Evolutionary conservation across 1,284 basidiomycete species (phyloP).

Genomic region (Sporisorium iseilematis-ciliati): DNA sequence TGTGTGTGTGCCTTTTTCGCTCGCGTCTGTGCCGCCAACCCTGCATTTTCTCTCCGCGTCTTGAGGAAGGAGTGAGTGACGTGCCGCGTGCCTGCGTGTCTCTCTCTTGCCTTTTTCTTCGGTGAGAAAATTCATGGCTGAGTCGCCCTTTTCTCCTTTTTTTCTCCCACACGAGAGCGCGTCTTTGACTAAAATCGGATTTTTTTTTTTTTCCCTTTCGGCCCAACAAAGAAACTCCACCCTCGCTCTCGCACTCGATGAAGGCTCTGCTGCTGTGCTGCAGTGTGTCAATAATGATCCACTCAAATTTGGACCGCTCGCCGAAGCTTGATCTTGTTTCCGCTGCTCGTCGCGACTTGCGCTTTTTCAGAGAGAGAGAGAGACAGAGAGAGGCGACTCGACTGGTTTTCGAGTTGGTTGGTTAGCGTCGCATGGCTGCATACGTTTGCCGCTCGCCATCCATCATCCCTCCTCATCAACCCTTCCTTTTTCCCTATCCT

Average conservation of each 20-base stretch:
- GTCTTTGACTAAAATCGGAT: background rate
- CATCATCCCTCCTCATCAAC: background rate
- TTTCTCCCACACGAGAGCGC: background rate
- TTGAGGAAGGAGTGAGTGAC: too few relatives aligned
- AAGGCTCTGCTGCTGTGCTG: background rate
- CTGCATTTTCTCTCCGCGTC: too few relatives aligned
- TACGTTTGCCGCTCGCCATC: constrained; percentile 3
- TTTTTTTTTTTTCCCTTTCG: background rate
- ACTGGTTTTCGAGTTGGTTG: background rate
- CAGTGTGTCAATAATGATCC: too few relatives aligned
- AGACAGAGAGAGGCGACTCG: background rate
- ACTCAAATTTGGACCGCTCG: background rate
- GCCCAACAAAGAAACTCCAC: too few relatives aligned
- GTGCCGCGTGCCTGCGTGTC: too few relatives aligned
- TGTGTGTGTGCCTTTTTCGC: too few relatives aligned
- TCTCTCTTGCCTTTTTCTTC: background rate
- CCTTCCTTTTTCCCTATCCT: background rate
- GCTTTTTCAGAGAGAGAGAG: background rate
- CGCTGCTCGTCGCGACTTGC: constrained; percentile 6
- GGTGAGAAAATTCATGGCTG: background rate
- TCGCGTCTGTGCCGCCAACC: too few relatives aligned
- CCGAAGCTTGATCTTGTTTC: too few relatives aligned
- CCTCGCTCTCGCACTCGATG: too few relatives aligned
- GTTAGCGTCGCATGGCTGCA: background rate
- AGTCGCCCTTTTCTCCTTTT: background rate